These are phyloP conservation scores for Eimeria acervulina DNA, from an alignment of 169 alveolate genomes.

Conservation along the genomic window DNA sequence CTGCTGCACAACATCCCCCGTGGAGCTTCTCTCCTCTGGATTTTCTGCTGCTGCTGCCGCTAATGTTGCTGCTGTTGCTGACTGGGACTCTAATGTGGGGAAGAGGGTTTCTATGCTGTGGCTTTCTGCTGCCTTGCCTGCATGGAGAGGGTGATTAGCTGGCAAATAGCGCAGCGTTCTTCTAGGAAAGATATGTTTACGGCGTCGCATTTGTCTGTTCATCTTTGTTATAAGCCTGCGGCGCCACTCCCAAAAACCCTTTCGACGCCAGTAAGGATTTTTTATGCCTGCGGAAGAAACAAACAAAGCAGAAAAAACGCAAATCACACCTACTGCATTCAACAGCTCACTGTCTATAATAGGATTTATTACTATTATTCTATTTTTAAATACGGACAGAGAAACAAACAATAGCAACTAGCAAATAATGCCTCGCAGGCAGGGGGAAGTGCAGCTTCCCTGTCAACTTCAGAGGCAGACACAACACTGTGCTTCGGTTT, in stretches of 20 bases:
- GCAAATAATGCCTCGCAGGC: too few species aligned
- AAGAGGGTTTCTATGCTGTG: too few species aligned
- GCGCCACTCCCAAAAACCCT: conserved; percentile 77
- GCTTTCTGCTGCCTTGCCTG: background rate
- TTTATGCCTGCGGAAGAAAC: background rate
- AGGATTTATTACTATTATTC: background rate
- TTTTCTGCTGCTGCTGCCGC: background rate
- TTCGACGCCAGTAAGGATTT: conserved; percentile 66
- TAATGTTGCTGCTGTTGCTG: background rate
- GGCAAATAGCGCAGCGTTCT: background rate
- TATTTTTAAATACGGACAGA: background rate
- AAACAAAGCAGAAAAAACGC: background rate
- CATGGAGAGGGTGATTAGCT: background rate
- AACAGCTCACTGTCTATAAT: background rate
- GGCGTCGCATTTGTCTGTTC: background rate
- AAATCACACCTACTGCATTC: too few species aligned
- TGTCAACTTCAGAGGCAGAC: too few species aligned
- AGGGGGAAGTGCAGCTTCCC: too few species aligned
- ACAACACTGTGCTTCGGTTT: too few species aligned
- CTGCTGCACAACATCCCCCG: too few species aligned
- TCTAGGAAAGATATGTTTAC: conserved; percentile 60
- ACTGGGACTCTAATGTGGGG: too few species aligned
- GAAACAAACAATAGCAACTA: background rate
- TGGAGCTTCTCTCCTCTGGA: too few species aligned
- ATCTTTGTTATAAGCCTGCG: conserved; percentile 9